These are phyloP conservation scores for Solanum sitiens DNA, from an alignment of 257 asterid species.

Conservation along the genomic window DNA sequence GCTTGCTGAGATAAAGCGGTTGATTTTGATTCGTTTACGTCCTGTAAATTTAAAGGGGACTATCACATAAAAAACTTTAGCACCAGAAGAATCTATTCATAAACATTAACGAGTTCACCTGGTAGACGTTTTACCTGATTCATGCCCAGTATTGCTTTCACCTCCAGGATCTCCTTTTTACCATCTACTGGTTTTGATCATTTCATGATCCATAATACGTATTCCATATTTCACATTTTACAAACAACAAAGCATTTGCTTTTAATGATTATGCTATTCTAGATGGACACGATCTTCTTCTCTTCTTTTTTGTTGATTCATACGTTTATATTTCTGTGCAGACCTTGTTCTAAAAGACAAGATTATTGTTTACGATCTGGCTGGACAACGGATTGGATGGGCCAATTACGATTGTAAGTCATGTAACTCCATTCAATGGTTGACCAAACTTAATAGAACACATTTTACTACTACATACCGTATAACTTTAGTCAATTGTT, in stretches of 20 bases:
- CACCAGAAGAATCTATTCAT: background rate
- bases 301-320: background rate
- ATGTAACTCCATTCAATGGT: background rate
- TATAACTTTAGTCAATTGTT: background rate
- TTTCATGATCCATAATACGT: background rate
- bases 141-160: too few relatives aligned
- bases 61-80: background rate
- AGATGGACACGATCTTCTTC: background rate
- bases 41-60: background rate
- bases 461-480: background rate
- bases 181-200: background rate
- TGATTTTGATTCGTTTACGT: background rate
- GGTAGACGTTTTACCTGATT: background rate
- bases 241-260: background rate
- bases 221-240: background rate
- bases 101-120: background rate
- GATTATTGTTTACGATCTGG: slow-evolving; percentile 82
- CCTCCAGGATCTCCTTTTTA: background rate
- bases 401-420: slow-evolving; percentile 86
- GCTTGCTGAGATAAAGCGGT: background rate
- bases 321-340: slow-evolving; percentile 11
- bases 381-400: slow-evolving; percentile 81
- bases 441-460: background rate
- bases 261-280: background rate
- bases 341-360: slow-evolving; percentile 93